phyloP scores from a whole-genome alignment of 805 yeast genomes.

The Monosporozyma unispora region DNA sequence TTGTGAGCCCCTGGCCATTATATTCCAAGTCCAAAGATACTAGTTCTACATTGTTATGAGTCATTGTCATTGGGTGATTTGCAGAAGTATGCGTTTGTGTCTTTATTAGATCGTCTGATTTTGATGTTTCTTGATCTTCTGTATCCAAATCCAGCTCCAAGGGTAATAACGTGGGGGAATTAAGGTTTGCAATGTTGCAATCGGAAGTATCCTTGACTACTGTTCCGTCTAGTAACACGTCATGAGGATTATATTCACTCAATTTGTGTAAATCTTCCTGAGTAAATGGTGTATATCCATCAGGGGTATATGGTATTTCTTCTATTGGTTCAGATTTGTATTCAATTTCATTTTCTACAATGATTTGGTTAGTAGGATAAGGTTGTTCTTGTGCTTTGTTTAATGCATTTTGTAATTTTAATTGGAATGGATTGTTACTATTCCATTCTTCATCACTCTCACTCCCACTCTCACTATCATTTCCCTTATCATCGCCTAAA shows the following conservation, averaged over 20 bases:
- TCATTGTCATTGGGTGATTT: neutral
- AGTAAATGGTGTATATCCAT: conserved; percentile 35
- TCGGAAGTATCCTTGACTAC: neutral
- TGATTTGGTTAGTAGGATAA: conserved; percentile 9
- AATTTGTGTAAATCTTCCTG: conserved; percentile 25
- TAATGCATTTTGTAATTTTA: conserved; percentile 1
- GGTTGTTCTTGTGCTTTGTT: conserved; percentile 2
- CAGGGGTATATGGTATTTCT: conserved; percentile 38
- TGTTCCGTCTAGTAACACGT: neutral
- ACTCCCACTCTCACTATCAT: conserved; percentile 8
- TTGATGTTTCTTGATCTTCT: neutral
- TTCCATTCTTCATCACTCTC: neutral
- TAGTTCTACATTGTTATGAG: neutral
- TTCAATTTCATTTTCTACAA: conserved; percentile 40
- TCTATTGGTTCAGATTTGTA: conserved; percentile 34
- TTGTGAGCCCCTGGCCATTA: conserved; percentile 20
- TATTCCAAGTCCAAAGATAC: neutral
- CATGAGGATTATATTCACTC: conserved; percentile 6
- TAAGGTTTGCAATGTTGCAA: neutral
- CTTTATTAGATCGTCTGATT: neutral
- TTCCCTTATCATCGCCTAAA: conserved; percentile 7
- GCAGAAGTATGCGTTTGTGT: neutral
- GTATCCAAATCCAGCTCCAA: neutral
- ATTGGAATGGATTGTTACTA: neutral
- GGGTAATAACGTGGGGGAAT: neutral